Conservation (phyloP, 2,329 filamentous ascomycete genomes). For the Pseudohalonectria lignicola region DNA sequence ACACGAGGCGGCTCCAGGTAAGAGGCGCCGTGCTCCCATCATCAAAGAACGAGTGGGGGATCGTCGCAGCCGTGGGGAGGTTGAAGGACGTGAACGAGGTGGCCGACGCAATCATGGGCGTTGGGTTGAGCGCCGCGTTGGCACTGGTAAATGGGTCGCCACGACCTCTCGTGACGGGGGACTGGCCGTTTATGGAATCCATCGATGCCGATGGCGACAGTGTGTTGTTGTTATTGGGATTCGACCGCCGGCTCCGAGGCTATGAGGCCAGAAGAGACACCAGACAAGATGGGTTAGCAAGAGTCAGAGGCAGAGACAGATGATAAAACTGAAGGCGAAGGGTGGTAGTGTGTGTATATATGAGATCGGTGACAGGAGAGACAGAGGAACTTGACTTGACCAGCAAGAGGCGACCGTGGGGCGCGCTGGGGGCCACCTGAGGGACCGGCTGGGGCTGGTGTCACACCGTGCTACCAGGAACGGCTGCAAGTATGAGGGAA, state of each 20-base stretch:
- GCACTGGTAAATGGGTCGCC: conserved; percentile 43
- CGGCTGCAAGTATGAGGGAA: too few species aligned
- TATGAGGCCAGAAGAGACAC: too few species aligned
- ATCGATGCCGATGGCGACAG: conserved; percentile 82
- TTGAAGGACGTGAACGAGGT: conserved; percentile 53
- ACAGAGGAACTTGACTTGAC: too few species aligned
- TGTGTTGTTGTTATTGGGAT: conserved; percentile 40
- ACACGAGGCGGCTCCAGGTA: conserved; percentile 81
- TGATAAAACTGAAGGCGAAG: too few species aligned
- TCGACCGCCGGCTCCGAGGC: conserved; percentile 55
- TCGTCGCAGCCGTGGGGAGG: conserved; percentile 44
- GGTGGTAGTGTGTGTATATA: too few species aligned
- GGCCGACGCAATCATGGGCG: conserved; percentile 44
- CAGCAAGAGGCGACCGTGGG: too few species aligned
- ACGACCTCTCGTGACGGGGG: conserved; percentile 45
- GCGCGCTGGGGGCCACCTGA: too few species aligned
- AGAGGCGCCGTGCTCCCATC: conserved; percentile 70
- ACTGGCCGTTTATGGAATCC: conserved; percentile 72
- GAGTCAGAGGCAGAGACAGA: background rate
- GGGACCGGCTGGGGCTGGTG: too few species aligned
- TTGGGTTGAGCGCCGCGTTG: conserved; percentile 25
- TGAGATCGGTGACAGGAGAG: background rate
- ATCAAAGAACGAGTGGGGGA: conserved; percentile 82
- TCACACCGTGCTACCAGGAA: too few species aligned
- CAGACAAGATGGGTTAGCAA: too few species aligned